Conservation (phyloP, 768 basidiomycete species). For the Agrocybe praecox region DNA sequence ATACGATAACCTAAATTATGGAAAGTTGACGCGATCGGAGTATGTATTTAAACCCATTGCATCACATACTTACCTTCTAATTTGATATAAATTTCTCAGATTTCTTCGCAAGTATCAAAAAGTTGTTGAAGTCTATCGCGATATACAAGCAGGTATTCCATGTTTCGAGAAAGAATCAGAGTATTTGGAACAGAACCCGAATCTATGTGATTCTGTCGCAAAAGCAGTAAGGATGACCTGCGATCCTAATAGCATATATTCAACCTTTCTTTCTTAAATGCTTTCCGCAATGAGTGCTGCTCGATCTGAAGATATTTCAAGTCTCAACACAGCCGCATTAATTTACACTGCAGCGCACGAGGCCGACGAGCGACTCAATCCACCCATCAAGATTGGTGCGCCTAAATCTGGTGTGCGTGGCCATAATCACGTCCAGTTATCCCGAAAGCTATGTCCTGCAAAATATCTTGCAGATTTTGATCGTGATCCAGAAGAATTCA, state of each 20-base stretch:
- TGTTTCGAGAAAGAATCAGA: background rate
- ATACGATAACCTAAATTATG: background rate
- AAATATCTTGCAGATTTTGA: background rate
- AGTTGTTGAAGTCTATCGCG: background rate
- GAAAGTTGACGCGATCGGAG: background rate
- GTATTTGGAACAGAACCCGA: background rate
- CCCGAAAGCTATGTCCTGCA: background rate
- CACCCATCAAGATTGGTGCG: background rate
- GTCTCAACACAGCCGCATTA: background rate
- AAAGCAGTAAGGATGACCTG: no score
- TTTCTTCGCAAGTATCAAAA: background rate
- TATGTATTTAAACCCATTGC: no score
- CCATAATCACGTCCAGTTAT: background rate
- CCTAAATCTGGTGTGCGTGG: background rate
- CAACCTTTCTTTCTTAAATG: conserved; percentile 1
- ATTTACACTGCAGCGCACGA: background rate
- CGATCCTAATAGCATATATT: no score
- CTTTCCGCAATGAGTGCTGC: background rate
- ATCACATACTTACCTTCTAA: no score
- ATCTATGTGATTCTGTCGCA: background rate
- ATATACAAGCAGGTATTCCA: background rate
- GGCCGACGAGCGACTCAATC: background rate
- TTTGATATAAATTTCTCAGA: no score
- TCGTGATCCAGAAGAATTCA: background rate
- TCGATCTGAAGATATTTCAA: background rate